Evolutionary conservation across 768 basidiomycete genomes (phyloP).

Genomic region (Leccinum arenicola): DNA sequence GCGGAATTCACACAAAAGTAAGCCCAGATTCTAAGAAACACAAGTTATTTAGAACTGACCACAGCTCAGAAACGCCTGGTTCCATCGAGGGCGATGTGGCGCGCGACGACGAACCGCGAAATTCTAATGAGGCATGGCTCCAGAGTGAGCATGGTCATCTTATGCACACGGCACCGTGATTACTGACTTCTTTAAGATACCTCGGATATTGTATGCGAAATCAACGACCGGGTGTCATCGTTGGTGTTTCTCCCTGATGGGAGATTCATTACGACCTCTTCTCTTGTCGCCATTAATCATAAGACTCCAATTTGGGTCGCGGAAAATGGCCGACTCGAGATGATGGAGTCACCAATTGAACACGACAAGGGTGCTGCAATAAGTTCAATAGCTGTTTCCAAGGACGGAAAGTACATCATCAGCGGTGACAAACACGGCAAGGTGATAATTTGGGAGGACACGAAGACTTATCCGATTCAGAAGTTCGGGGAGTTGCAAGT

Average conservation of each 20-base stretch:
- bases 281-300: neutral
- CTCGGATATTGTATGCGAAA: neutral
- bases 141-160: neutral
- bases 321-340: neutral
- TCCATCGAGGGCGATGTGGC: too few species aligned
- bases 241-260: constrained; percentile 2
- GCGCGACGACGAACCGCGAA: neutral
- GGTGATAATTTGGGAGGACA: constrained; percentile 11
- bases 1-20: neutral
- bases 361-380: neutral
- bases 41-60: neutral
- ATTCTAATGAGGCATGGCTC: neutral
- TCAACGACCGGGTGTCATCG: neutral
- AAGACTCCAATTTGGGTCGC: neutral
- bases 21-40: neutral
- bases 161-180: neutral
- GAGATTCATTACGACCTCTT: neutral
- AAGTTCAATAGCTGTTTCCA: constrained; percentile 2
- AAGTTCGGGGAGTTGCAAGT: neutral
- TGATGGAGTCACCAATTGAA: neutral
- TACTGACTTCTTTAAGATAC: neutral
- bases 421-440: constrained; percentile 6
- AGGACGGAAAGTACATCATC: constrained; percentile 9
- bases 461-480: neutral
- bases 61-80: neutral